Base-by-base conservation (phyloP, 257 asterid genomes). In the Lavandula angustifolia region DNA sequence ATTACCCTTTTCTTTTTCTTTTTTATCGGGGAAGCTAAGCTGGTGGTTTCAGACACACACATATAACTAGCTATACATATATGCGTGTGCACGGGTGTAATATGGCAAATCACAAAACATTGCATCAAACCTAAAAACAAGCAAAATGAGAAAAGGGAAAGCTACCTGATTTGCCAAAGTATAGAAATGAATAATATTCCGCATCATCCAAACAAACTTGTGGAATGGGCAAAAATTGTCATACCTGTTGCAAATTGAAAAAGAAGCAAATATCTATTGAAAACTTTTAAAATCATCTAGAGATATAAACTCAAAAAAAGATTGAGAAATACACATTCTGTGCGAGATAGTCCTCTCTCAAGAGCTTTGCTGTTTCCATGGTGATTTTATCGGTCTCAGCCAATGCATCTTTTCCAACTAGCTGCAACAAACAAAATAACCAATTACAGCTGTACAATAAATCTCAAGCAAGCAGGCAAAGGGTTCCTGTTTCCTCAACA, bases 161-260 rank as follows among this genome's bases (percentile, higher is more conserved):
- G 11, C 62, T 75, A 89, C 99, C 97, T 92, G 99, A 79, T 92
- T 92, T 72, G 99, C 99, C 92, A 89, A 82, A 71, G 79, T 86
- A 74, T 76, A 89, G 85, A 92, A 92, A 82, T 92, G 95, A 79
- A 92, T 85, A 49, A 92, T 92, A 72, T 92, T 92, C 75, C 99
- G 95, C 99, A 92, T 85, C 99, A 92, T 87, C 99, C 99, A 92
- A 66, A 92, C 97, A n/a, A 94, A 89, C 84, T 92, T 92, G 87
- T 92, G 89, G 88, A 92, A 92, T 32, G 99, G 99, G 80, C 99
- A 92, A 67, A 65, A 92, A 62, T 92, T 92, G 56, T 92, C 99
- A 63, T 92, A 89, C 42, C 99, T 92, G 88, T 52, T 62, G 72
- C 54, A 78, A 74, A 27, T 10, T 5, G 61, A 68, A 33, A 72